These are phyloP conservation scores for Xylariaceae sp. DNA, from an alignment of 2,329 filamentous ascomycete genomes.

Conservation along the genomic window DNA sequence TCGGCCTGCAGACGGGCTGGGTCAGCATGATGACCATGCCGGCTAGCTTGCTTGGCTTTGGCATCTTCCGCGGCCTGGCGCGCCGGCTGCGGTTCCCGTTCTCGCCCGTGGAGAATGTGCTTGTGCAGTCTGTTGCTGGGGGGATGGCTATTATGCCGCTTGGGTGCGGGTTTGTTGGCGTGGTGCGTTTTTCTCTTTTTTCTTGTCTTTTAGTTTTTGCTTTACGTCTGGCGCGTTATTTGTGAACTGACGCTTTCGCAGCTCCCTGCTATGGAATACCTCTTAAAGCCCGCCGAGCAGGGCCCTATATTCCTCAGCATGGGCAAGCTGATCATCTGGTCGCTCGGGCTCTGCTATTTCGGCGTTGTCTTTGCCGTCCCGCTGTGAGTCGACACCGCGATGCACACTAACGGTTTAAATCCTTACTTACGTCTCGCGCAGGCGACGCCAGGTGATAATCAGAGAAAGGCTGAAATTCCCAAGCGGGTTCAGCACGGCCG, in stretches of 20 bases:
- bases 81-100: slow-evolving; percentile 75
- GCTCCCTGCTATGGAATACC: slow-evolving; percentile 85
- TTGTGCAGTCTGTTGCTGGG: slow-evolving; percentile 93
- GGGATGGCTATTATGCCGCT: slow-evolving; percentile 96
- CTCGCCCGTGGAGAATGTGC: slow-evolving; percentile 90
- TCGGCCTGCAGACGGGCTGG: slow-evolving; percentile 81
- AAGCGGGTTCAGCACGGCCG: slow-evolving; percentile 88
- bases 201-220: background rate
- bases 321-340: slow-evolving; percentile 82
- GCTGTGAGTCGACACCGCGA: slow-evolving; percentile 43
- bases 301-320: slow-evolving; percentile 70
- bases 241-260: slow-evolving; percentile 26
- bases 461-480: slow-evolving; percentile 90
- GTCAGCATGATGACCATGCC: slow-evolving; percentile 93
- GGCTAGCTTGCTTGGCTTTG: slow-evolving; percentile 88
- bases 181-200: slow-evolving; percentile 43
- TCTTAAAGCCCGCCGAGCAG: slow-evolving; percentile 72
- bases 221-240: background rate
- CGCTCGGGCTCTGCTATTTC: slow-evolving; percentile 89
- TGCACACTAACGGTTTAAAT: background rate
- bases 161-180: slow-evolving; percentile 91
- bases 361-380: slow-evolving; percentile 96
- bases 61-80: slow-evolving; percentile 78
- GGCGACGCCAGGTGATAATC: slow-evolving; percentile 84
- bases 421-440: slow-evolving; percentile 25